These are phyloP conservation scores for Ambispora gerdemannii DNA, from an alignment of 192 early-diverging fungal genomes.

Conservation along the genomic window DNA sequence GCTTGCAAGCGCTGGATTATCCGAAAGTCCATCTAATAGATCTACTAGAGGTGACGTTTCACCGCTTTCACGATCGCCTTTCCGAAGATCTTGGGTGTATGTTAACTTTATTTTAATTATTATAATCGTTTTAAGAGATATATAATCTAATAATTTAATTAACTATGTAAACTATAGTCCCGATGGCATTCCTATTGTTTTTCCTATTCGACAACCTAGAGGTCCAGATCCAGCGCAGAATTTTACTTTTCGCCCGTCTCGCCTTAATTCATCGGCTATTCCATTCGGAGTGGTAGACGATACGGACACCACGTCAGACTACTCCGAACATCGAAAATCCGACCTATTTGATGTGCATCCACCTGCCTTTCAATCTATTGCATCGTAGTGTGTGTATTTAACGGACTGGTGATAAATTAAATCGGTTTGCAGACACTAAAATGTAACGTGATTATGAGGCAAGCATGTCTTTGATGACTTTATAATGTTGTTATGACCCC, in stretches of 20 bases:
- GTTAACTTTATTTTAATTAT: not conserved
- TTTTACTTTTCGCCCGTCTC: constrained; percentile 58
- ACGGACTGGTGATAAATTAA: too few relatives aligned
- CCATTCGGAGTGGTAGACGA: constrained; percentile 21
- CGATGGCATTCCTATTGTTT: constrained; percentile 44
- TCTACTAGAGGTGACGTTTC: constrained; percentile 26
- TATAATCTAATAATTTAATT: not conserved
- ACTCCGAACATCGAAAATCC: constrained; percentile 16
- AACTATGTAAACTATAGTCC: constrained; percentile 4
- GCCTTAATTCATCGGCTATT: constrained; percentile 22
- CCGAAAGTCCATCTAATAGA: constrained; percentile 31
- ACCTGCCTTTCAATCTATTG: constrained; percentile 29
- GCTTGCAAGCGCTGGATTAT: constrained; percentile 19
- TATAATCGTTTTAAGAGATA: not conserved
- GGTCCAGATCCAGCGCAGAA: constrained; percentile 71
- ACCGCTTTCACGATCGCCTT: constrained; percentile 28
- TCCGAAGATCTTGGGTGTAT: constrained; percentile 32
- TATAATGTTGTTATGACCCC: not conserved
- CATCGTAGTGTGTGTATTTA: constrained; percentile 3
- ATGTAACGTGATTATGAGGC: not conserved
- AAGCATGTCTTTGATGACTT: not conserved
- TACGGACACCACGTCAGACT: not conserved
- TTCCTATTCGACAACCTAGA: constrained; percentile 69
- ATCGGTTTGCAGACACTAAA: too few relatives aligned
- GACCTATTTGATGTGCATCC: constrained; percentile 27